Base-by-base conservation (phyloP, 2,329 filamentous ascomycete genomes). In the Xylariaceae sp. region DNA sequence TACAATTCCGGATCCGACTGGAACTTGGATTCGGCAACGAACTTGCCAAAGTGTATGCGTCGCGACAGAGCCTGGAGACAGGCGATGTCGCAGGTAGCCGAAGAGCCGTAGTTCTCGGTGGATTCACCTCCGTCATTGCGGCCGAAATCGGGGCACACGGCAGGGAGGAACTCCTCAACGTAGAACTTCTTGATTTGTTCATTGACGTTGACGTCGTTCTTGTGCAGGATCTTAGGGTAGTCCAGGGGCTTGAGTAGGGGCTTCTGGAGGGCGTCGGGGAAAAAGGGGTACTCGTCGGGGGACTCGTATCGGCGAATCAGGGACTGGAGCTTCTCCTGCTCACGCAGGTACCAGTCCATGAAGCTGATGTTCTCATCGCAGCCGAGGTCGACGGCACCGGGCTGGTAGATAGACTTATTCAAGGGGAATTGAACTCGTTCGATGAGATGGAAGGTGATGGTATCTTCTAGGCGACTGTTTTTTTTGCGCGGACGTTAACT, bases 281-380 rank as follows among this genome's bases (percentile, higher is more conserved):
- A 99, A 84, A 97, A 99, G 18, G 94, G 90, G 74, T 96, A 93
- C 77, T 99, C 94, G 80, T 99, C 94, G 45, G 94, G 94, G 0
- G 91, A 91, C 74, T 99, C 88, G 80, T 92, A 99, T 72, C 94
- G 91, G 66, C 94, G 91, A 67, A 99, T 92, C 55, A 91, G 84
- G 11, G 92, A 96, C 73, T 99, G 93, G 4, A 97, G 79, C 63
- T 86, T 87, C 76, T 99, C 94, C 72, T 96, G 90, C 74, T 96
- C 89, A 66, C 82, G 83, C 34, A 97, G 86, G 72, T 96, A 88
- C 89, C 93, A 99, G 80, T 97, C 94, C 73, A 96, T 86, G 73
- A 99, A 90, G 73, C 88, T 92, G 58, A 94, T 82, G 55, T 59
- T 62, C 41, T 56, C 39, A 50, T 67, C 63, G 51, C 65, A 49